These are phyloP conservation scores for Carex cristatella DNA, from an alignment of 176 grass and related monocot species.

Conservation along the genomic window DNA sequence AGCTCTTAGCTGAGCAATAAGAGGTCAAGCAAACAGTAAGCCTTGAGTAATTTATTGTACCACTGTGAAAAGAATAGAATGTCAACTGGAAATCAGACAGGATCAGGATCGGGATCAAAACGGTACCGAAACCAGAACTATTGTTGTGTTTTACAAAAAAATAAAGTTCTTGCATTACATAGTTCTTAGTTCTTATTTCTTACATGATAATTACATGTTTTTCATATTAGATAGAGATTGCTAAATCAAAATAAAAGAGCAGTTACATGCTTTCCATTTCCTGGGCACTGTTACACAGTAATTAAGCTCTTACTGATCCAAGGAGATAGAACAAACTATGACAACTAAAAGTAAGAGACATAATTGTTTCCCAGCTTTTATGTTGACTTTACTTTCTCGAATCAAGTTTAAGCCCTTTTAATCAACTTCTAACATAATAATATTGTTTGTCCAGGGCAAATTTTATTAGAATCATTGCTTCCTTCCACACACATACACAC, in stretches of 20 bases:
- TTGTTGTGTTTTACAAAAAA: no score
- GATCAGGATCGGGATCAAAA: neutral
- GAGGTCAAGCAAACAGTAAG: neutral
- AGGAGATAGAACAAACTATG: neutral
- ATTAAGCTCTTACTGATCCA: no score
- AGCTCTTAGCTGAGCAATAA: neutral
- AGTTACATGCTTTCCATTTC: no score
- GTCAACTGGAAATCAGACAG: neutral
- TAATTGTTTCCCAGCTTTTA: neutral
- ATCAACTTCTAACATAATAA: neutral
- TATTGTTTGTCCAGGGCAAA: neutral
- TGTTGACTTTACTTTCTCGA: neutral
- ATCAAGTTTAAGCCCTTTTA: neutral
- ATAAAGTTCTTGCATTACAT: no score
- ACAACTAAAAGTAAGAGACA: neutral
- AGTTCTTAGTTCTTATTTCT: neutral
- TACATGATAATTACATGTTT: neutral
- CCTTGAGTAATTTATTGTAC: neutral
- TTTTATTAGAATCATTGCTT: neutral
- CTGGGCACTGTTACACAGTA: no score
- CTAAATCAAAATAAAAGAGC: no score
- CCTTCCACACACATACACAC: neutral
- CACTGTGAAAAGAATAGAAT: neutral
- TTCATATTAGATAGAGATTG: neutral
- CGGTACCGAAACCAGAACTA: neutral